These are phyloP conservation scores for Sporisorium exsertum DNA, from an alignment of 1,284 basidiomycete genomes.

Conservation along the genomic window DNA sequence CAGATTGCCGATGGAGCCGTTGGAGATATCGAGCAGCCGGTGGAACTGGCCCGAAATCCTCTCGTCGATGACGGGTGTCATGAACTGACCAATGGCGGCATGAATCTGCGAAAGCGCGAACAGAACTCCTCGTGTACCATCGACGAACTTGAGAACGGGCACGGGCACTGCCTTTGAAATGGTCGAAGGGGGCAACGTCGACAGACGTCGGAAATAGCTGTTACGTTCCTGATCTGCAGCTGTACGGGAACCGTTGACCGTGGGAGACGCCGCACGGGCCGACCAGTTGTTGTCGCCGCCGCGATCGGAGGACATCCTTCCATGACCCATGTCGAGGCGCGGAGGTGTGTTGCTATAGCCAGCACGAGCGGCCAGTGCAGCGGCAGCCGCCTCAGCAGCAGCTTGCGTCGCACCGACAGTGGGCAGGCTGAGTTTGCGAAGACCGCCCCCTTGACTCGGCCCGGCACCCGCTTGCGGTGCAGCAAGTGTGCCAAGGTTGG, in stretches of 20 bases:
- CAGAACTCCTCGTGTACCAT: slow-evolving; percentile 88
- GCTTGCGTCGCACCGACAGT: slow-evolving; percentile 60
- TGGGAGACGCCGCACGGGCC: slow-evolving; percentile 38
- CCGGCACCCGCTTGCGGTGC: slow-evolving; percentile 3
- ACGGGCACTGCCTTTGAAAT: slow-evolving; percentile 80
- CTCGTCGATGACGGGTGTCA: slow-evolving; percentile 85
- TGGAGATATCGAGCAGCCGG: slow-evolving; percentile 74
- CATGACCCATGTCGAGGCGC: slow-evolving; percentile 36
- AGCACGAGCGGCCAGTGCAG: slow-evolving; percentile 46
- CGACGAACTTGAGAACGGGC: slow-evolving; percentile 80
- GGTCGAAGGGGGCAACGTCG: slow-evolving; percentile 78
- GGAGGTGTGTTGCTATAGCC: slow-evolving; percentile 43
- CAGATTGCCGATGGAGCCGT: slow-evolving; percentile 82
- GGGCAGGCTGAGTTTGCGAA: slow-evolving; percentile 59
- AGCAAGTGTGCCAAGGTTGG: not conserved
- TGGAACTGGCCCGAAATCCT: slow-evolving; percentile 73
- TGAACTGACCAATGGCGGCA: slow-evolving; percentile 88
- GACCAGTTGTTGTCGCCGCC: slow-evolving; percentile 33
- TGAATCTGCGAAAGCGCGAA: slow-evolving; percentile 94
- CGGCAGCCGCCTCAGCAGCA: slow-evolving; percentile 59
- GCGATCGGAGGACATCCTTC: slow-evolving; percentile 36
- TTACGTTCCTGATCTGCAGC: slow-evolving; percentile 76
- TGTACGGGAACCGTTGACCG: slow-evolving; percentile 75
- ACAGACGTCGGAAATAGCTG: slow-evolving; percentile 86
- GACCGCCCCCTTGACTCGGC: slow-evolving; percentile 38